These are phyloP conservation scores for Dillenia suffruticosa DNA, from an alignment of 164 flowering plant species.

Conservation along the genomic window DNA sequence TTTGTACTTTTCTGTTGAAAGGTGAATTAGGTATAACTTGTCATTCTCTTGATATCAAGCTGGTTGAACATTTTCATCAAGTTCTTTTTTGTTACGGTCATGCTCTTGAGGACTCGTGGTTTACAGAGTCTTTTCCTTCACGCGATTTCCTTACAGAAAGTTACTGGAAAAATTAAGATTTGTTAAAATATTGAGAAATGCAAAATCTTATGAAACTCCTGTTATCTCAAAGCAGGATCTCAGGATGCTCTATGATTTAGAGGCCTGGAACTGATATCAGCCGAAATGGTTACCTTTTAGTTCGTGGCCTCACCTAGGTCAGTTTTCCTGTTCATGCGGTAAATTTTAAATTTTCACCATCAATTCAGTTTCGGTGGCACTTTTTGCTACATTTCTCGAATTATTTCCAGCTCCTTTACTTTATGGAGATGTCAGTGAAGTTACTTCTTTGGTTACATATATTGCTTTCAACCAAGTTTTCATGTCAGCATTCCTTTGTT, in stretches of 20 bases:
- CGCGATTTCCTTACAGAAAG: neutral
- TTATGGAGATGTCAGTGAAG: neutral
- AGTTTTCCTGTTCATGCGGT: constrained; percentile 11
- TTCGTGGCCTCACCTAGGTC: constrained; percentile 27
- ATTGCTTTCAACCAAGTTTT: neutral
- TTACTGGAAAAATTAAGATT: neutral
- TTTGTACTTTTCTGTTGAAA: no score
- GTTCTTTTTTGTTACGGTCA: no score
- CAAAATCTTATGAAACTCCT: constrained; percentile 39
- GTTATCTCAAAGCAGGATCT: constrained; percentile 66
- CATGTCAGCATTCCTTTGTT: neutral
- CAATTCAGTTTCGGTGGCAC: no score
- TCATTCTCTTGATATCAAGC: no score
- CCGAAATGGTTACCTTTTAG: constrained; percentile 50
- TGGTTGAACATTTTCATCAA: no score
- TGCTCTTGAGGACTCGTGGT: no score
- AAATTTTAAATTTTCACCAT: neutral
- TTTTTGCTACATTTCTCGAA: neutral
- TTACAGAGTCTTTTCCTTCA: no score
- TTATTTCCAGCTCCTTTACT: neutral
- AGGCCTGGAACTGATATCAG: constrained; percentile 65
- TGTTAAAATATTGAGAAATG: constrained; percentile 17
- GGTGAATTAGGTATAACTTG: no score
- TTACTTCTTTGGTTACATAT: neutral
- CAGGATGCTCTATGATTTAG: constrained; percentile 52